Base-by-base conservation (phyloP, 345 rosid genomes). In the Boechera divaricarpa region DNA sequence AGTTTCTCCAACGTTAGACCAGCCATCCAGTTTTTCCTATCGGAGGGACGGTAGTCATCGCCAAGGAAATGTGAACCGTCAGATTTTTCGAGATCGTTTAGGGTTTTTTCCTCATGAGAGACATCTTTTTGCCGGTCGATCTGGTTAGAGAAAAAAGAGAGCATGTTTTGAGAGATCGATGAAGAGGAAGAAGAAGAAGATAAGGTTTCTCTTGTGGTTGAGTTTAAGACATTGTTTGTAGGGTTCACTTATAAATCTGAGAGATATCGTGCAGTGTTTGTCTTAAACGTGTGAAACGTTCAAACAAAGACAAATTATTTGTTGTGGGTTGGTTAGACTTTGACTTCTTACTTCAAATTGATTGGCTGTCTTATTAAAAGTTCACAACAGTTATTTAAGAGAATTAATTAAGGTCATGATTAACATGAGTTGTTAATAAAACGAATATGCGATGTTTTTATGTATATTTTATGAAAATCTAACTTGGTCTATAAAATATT, bases 1-100 rank as follows among this genome's bases (percentile, higher is more conserved):
- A 89, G 69, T 39, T 83, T 89, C 28, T 79, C 83, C 13, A 85
- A 76, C 42, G 73, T 60, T 16, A 93, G 89, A 21, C 71, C 77
- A 2, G 72, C 78, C 97, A 94, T 94, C 98, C 98, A 94, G 35
- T 75, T 92, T 74, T 92, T 92, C 6, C 94, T 74, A 63, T 89
- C 96, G 6, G 83, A 49, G 0, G 92, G 88, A 39, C 42, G 79
- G 77, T 89, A 89, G 42, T 92, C 94, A 58, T 80, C 77, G 5
- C 98, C 90, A 0, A 98, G 97, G 44, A 76, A 95, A 0, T 81
- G 81, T 9, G 74, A 67, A 0, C 96, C 96, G 6, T 67, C 73
- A 74, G 68, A 85, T 32, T 9, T 69, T 2, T 73, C n/a, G 1
- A 95, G 90, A 55, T 92, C 89, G 39, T 33, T 13, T 1, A 92